These are phyloP conservation scores for Didymella exigua DNA, from an alignment of 2,329 filamentous ascomycete species.

Conservation along the genomic window DNA sequence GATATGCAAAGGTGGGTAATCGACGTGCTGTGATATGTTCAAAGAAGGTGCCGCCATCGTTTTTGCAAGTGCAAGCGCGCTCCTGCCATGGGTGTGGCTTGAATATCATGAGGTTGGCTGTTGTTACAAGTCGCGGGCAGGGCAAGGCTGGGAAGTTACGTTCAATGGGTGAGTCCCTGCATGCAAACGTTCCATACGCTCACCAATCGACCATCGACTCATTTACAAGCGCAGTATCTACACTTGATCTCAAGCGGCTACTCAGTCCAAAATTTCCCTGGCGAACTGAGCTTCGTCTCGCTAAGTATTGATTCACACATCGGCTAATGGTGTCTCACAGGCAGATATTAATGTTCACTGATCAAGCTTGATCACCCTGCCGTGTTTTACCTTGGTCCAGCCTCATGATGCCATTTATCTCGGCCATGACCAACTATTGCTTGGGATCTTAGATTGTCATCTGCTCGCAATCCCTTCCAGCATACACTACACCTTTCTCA, in stretches of 20 bases:
- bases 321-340: neutral
- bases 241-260: neutral
- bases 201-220: neutral
- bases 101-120: neutral
- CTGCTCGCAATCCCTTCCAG: neutral
- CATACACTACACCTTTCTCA: neutral
- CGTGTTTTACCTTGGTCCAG: neutral
- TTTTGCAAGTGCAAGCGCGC: neutral
- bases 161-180: constrained; percentile 10
- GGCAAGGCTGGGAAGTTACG: neutral
- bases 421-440: neutral
- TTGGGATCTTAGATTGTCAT: neutral
- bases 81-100: neutral
- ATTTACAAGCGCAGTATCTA: neutral
- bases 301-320: neutral
- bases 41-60: neutral
- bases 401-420: neutral
- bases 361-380: neutral
- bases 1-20: neutral
- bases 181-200: neutral
- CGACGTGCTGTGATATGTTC: neutral
- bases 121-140: neutral
- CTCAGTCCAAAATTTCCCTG: neutral
- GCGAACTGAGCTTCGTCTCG: neutral
- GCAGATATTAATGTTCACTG: neutral